phyloP scores from a whole-genome alignment of 192 early-diverging fungal genomes.

The Coemansia interrupta region DNA sequence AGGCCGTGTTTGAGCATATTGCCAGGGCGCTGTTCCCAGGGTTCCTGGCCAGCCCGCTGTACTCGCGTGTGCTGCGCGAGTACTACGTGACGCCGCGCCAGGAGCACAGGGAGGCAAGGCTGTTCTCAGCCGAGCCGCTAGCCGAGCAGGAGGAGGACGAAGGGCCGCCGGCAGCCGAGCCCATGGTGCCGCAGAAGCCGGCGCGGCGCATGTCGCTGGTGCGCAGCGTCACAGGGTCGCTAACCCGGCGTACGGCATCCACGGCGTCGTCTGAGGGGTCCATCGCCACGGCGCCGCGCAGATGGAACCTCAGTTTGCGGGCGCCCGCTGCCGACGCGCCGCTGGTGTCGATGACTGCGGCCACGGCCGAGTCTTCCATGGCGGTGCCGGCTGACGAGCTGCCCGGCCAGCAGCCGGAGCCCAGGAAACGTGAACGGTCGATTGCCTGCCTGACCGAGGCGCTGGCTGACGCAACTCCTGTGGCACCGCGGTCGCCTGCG shows the following conservation, averaged over 20 bases:
- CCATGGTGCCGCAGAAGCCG: neutral
- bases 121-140: constrained; percentile 18
- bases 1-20: constrained; percentile 64
- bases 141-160: constrained; percentile 1
- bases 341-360: constrained; percentile 19
- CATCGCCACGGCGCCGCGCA: neutral
- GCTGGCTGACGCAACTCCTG: neutral
- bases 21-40: constrained; percentile 56
- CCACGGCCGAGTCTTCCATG: neutral
- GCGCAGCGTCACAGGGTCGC: constrained; percentile 14
- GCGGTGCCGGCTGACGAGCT: neutral
- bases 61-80: constrained; percentile 60
- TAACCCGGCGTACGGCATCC: constrained; percentile 15
- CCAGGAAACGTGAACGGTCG: neutral
- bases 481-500: neutral
- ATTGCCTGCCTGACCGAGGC: constrained; percentile 3
- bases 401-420: too few species aligned
- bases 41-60: constrained; percentile 62
- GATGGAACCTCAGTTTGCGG: constrained; percentile 26
- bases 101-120: constrained; percentile 24
- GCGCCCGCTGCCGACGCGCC: constrained; percentile 23
- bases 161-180: neutral
- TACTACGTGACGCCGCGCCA: constrained; percentile 49
- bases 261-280: neutral
- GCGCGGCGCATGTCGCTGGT: constrained; percentile 20